Evolutionary conservation across 2,329 filamentous ascomycete genomes (phyloP).

Genomic region (Tympanopsis confertula): DNA sequence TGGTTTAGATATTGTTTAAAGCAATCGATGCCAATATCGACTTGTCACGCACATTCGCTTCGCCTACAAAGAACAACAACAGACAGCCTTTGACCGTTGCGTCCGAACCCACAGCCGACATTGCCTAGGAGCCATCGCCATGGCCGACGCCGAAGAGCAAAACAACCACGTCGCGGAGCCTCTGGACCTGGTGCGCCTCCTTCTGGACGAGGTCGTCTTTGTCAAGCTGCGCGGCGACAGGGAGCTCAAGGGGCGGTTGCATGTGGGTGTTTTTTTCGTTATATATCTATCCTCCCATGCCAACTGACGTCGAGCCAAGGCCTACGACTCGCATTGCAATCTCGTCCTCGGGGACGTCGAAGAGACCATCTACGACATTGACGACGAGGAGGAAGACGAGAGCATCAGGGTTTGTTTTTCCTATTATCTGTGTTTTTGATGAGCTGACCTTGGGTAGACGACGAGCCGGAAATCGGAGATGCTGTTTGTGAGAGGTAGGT

Average conservation of each 20-base stretch:
- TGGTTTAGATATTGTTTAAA: no score
- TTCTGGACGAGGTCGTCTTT: constrained; percentile 90
- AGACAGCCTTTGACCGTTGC: no score
- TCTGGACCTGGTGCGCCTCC: constrained; percentile 86
- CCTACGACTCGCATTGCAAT: constrained; percentile 63
- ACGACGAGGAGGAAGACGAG: constrained; percentile 42
- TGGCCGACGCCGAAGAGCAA: constrained; percentile 76
- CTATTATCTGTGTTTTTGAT: not conserved
- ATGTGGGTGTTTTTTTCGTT: constrained; percentile 65
- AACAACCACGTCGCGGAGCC: constrained; percentile 71
- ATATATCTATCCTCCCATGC: not conserved
- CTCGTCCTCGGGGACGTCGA: constrained; percentile 59
- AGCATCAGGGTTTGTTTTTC: constrained; percentile 31
- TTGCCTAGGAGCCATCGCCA: no score
- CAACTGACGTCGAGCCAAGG: constrained; percentile 27
- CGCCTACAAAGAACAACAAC: no score
- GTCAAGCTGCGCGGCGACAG: constrained; percentile 93
- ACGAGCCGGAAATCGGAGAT: constrained; percentile 63
- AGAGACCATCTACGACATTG: constrained; percentile 56
- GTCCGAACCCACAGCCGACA: no score
- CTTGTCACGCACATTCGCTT: no score
- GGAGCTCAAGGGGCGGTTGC: constrained; percentile 86
- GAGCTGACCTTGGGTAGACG: constrained; percentile 27
- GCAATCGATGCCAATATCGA: no score
- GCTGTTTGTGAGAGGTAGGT: constrained; percentile 58